These are phyloP conservation scores for Przewalskia tangutica DNA, from an alignment of 257 asterid species.

Conservation along the genomic window DNA sequence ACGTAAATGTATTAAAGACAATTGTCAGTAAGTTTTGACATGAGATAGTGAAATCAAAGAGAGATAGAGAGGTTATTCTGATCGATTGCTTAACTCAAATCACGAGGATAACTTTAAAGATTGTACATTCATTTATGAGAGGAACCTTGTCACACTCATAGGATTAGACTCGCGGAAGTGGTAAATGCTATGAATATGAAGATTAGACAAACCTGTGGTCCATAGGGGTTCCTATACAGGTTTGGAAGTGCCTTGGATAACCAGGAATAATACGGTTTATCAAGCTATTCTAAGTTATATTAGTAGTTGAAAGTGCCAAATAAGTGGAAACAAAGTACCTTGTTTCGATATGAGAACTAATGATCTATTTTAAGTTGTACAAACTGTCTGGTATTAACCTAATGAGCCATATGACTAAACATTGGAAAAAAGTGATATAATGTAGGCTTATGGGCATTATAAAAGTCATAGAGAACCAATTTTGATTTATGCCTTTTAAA, in stretches of 20 bases:
- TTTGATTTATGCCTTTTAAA: background rate
- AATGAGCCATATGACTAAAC: background rate
- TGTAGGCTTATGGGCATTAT: background rate
- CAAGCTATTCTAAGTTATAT: background rate
- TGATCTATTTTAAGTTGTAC: background rate
- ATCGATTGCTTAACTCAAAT: background rate
- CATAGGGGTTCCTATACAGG: background rate
- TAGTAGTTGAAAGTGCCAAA: background rate
- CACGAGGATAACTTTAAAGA: background rate
- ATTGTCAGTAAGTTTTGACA: background rate
- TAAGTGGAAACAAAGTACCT: background rate
- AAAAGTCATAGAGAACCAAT: background rate
- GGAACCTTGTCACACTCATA: background rate
- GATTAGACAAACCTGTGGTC: background rate
- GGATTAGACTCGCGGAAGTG: background rate
- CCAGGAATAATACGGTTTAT: background rate
- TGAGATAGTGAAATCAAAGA: background rate
- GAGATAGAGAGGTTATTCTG: background rate
- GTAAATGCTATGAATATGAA: background rate
- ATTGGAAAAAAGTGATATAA: background rate
- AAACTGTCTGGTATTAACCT: background rate
- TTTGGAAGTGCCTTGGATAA: background rate
- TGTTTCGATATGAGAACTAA: background rate
- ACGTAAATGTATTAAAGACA: background rate
- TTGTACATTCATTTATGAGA: background rate